Evolutionary conservation across 345 rosid species (phyloP).

Genomic region (Aquilaria malaccensis): DNA sequence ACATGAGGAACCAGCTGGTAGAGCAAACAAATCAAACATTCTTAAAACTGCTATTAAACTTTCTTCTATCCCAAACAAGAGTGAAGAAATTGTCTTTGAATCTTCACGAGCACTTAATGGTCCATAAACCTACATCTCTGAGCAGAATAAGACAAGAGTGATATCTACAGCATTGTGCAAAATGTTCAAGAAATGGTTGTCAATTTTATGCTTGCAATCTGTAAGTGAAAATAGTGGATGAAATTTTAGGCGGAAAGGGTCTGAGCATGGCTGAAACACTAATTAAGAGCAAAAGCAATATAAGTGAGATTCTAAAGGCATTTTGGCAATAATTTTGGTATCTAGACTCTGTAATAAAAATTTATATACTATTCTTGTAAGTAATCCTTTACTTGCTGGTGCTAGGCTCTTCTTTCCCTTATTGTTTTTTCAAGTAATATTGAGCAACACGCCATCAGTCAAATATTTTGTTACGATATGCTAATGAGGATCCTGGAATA

Average conservation of each 20-base stretch:
- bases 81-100: slow-evolving; percentile 41
- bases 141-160: slow-evolving; percentile 39
- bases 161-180: slow-evolving; percentile 67
- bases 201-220: slow-evolving; percentile 44
- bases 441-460: too few relatives aligned
- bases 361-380: slow-evolving; percentile 70
- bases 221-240: slow-evolving; percentile 42
- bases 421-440: background rate
- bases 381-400: slow-evolving; percentile 17
- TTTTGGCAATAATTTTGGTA: slow-evolving; percentile 52
- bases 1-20: slow-evolving; percentile 46
- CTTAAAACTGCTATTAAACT: slow-evolving; percentile 50
- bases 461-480: too few relatives aligned
- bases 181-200: slow-evolving; percentile 79
- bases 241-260: slow-evolving; percentile 36
- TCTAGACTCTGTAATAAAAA: slow-evolving; percentile 64
- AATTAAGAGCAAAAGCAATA: slow-evolving; percentile 21
- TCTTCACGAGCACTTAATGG: slow-evolving; percentile 54
- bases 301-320: slow-evolving; percentile 31
- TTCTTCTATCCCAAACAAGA: slow-evolving; percentile 59
- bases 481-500: too few relatives aligned
- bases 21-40: slow-evolving; percentile 44
- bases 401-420: background rate
- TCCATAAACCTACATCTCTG: slow-evolving; percentile 55
- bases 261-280: slow-evolving; percentile 25